phyloP scores from a whole-genome alignment of 1,139 yeast genomes.

The Suhomyces terraborum region DNA sequence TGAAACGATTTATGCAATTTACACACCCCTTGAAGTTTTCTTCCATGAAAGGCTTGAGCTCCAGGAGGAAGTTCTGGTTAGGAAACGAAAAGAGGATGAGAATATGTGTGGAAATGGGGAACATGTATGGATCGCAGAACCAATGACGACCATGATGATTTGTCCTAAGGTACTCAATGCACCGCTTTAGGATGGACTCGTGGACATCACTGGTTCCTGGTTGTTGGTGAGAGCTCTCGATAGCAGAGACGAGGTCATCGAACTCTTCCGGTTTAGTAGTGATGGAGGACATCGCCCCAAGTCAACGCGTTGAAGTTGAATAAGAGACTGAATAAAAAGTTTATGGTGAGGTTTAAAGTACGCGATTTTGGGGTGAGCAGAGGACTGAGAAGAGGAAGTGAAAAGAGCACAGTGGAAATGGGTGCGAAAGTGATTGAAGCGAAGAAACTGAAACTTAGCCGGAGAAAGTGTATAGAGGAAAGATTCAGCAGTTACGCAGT shows the following conservation, averaged over 20 bases:
- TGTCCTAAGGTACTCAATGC: slow-evolving; percentile 28
- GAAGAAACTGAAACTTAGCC: too few relatives aligned
- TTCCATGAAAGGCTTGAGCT: slow-evolving; percentile 45
- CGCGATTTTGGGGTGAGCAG: not conserved
- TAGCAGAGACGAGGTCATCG: slow-evolving; percentile 26
- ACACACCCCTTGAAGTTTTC: slow-evolving; percentile 48
- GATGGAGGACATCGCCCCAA: slow-evolving; percentile 6
- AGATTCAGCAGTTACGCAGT: too few relatives aligned
- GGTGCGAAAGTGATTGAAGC: not conserved
- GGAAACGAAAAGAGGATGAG: slow-evolving; percentile 63
- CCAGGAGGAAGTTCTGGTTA: slow-evolving; percentile 42
- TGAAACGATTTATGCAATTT: slow-evolving; percentile 54
- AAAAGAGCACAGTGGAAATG: too few relatives aligned
- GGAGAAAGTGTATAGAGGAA: too few relatives aligned
- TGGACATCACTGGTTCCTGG: slow-evolving; percentile 31
- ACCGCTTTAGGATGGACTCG: slow-evolving; percentile 28
- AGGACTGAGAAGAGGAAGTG: not conserved
- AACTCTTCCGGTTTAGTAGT: slow-evolving; percentile 27
- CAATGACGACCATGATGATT: slow-evolving; percentile 40
- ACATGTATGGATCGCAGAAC: slow-evolving; percentile 56
- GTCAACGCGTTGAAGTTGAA: not conserved
- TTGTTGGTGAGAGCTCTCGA: slow-evolving; percentile 27
- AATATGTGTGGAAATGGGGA: slow-evolving; percentile 52
- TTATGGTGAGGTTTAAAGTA: not conserved
- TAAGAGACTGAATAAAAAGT: not conserved